Conservation (phyloP, 345 rosid genomes). For the Hevea brasiliensis region DNA sequence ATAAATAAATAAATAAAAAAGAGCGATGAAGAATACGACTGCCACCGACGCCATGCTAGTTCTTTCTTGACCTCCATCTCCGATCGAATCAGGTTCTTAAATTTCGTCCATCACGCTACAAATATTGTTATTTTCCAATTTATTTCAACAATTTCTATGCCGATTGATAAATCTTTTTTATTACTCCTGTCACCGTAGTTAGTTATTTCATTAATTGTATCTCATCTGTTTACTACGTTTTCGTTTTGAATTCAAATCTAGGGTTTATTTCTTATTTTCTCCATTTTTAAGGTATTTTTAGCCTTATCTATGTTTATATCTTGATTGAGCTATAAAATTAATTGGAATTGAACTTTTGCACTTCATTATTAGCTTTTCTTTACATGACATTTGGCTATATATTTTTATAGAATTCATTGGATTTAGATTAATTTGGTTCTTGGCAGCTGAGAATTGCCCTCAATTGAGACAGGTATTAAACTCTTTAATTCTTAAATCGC, state of each 20-base stretch:
- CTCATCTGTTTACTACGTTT: neutral
- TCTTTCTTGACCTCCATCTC: conserved; percentile 8
- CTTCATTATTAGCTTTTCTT: neutral
- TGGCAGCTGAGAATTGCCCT: neutral
- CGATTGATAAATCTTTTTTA: neutral
- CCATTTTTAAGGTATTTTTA: neutral
- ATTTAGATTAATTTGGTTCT: neutral
- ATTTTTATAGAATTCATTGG: neutral
- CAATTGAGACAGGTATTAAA: neutral
- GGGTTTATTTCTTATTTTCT: conserved; percentile 10
- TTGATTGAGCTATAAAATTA: neutral
- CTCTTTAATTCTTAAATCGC: neutral
- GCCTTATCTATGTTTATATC: neutral
- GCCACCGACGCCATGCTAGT: conserved; percentile 20
- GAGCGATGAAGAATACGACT: conserved; percentile 10
- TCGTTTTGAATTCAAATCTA: conserved; percentile 8
- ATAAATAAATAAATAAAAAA: neutral
- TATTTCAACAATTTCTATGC: neutral
- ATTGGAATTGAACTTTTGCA: neutral
- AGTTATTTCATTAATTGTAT: neutral
- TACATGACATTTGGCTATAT: neutral
- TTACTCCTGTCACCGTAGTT: neutral
- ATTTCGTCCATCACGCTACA: neutral
- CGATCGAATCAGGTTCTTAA: conserved; percentile 29
- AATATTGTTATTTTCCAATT: neutral